Percentiles rank a stretch among this genome's conserved stretches.
Conservation (phyloP, 179 eudicot species). For the Patellifolia procumbens region DNA sequence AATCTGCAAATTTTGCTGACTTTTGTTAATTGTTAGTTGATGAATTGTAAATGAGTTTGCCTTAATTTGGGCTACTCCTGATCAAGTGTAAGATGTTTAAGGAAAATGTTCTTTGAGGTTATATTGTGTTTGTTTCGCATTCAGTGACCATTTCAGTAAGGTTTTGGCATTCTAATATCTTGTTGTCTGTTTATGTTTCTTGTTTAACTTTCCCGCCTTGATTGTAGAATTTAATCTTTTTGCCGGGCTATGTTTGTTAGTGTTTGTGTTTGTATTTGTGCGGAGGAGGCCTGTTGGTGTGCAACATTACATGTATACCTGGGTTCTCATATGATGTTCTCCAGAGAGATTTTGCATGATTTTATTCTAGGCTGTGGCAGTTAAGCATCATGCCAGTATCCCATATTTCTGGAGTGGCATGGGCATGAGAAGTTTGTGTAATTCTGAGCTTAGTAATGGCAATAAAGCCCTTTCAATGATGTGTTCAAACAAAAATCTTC, state of each 20-base stretch:
- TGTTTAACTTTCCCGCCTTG: neutral
- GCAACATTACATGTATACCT: neutral
- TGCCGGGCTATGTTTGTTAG: neutral
- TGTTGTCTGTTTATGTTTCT: neutral
- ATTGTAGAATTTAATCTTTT: neutral
- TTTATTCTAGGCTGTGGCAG: neutral
- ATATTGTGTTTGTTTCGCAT: neutral
- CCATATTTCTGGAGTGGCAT: neutral
- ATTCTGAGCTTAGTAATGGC: neutral
- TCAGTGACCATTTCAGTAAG: neutral
- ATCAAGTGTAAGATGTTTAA: constrained; percentile 27
- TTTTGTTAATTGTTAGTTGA: constrained; percentile 3
- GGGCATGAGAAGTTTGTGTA: neutral
- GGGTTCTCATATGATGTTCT: neutral
- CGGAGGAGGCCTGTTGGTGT: neutral
- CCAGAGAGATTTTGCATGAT: neutral
- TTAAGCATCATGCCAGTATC: neutral
- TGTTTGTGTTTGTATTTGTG: too few species aligned
- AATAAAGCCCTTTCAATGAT: neutral
- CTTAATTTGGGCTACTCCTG: constrained; percentile 17
- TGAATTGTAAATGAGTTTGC: constrained; percentile 24
- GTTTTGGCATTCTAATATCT: neutral
- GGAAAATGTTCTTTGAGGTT: neutral
- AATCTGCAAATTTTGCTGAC: constrained; percentile 25
- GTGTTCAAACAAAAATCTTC: neutral